Evolutionary conservation across 495 filamentous ascomycete species (phyloP).

Genomic region (Pyrenula massariospora): DNA sequence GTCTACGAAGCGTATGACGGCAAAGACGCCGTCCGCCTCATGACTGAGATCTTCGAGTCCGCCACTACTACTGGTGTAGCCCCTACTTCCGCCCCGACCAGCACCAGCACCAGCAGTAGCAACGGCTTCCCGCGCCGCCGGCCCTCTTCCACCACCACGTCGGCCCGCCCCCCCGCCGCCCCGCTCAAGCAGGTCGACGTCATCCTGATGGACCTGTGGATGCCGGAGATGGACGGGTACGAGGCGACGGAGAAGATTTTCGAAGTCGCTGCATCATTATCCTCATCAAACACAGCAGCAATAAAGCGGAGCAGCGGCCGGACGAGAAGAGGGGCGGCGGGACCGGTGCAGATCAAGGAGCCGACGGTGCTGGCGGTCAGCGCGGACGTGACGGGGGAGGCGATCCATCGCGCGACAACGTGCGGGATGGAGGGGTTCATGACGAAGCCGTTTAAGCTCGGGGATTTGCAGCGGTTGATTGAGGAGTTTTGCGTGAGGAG

Average conservation of each 20-base stretch:
- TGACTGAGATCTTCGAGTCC: slow-evolving; percentile 27
- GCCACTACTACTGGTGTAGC: not conserved
- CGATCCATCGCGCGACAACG: slow-evolving; percentile 47
- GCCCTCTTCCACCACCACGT: slow-evolving; percentile 1
- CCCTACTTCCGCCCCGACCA: not conserved
- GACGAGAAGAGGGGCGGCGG: not conserved
- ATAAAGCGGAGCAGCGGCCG: not conserved
- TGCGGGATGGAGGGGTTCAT: slow-evolving; percentile 70
- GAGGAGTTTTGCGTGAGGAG: slow-evolving; percentile 39
- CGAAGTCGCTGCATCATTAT: slow-evolving; percentile 8
- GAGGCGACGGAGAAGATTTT: slow-evolving; percentile 59
- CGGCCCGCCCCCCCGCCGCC: not conserved
- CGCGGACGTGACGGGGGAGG: slow-evolving; percentile 62
- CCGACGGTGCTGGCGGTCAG: slow-evolving; percentile 59
- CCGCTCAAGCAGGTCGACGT: slow-evolving; percentile 45
- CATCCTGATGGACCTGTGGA: slow-evolving; percentile 78
- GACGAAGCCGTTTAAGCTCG: slow-evolving; percentile 67
- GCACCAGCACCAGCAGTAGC: not conserved
- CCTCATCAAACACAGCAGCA: too few species aligned
- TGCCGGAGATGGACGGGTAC: slow-evolving; percentile 76
- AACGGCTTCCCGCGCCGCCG: not conserved
- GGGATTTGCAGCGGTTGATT: slow-evolving; percentile 59
- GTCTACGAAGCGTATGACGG: slow-evolving; percentile 64
- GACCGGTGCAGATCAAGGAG: slow-evolving; percentile 1
- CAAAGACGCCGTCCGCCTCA: slow-evolving; percentile 57